Percentiles rank a stretch among this genome's conserved stretches.
These are phyloP conservation scores for Porcisia hertigi DNA, from an alignment of 208 protist species.

Conservation along the genomic window DNA sequence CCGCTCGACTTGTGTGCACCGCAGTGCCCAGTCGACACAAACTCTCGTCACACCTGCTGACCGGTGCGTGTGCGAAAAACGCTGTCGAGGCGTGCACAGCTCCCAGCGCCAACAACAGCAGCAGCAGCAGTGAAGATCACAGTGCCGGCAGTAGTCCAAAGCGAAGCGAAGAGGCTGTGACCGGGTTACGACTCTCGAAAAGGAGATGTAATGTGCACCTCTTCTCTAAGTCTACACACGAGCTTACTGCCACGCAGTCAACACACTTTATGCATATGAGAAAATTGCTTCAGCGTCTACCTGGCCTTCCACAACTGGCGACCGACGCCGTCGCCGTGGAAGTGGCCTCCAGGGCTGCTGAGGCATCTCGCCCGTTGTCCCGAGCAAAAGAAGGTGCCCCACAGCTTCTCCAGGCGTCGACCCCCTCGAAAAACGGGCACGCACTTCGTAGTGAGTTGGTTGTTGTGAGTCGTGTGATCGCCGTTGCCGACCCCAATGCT, in stretches of 20 bases:
- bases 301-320: neutral
- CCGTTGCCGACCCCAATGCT: neutral
- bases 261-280: conserved; percentile 27
- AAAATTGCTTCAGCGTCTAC: conserved; percentile 13
- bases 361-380: neutral
- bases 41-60: neutral
- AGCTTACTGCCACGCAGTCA: conserved; percentile 15
- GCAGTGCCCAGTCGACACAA: neutral
- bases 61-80: neutral
- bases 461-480: conserved; percentile 27
- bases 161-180: neutral
- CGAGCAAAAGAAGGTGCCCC: neutral
- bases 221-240: neutral
- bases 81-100: neutral
- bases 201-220: neutral
- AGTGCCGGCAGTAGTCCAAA: neutral
- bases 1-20: neutral
- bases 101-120: neutral
- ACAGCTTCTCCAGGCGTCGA: neutral
- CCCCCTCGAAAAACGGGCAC: neutral
- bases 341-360: neutral
- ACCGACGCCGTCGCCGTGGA: neutral
- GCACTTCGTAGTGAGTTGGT: conserved; percentile 4
- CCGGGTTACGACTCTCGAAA: neutral
- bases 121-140: neutral